Percentiles rank a stretch among this genome's conserved stretches.
Conservation (phyloP, 306 rosid genomes). For the Trifolium subterraneum region DNA sequence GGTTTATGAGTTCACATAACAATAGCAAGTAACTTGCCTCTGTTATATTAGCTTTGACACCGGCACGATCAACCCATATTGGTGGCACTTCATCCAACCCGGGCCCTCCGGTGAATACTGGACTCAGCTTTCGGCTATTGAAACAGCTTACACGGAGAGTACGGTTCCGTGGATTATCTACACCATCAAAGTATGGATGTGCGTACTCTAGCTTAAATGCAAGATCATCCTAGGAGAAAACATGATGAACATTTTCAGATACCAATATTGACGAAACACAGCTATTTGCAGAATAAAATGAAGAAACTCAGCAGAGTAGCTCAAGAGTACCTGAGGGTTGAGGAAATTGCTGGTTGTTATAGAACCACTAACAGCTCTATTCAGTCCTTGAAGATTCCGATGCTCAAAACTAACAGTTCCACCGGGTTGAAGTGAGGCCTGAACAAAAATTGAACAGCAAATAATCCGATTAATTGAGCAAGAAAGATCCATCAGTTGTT, state of each 20-base stretch:
- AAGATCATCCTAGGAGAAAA: conserved; percentile 79
- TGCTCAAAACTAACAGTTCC: conserved; percentile 90
- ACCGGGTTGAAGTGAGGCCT: conserved; percentile 99
- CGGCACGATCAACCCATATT: conserved; percentile 94
- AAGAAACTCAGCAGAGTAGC: conserved; percentile 31
- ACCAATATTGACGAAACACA: conserved; percentile 2
- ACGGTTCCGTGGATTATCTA: conserved; percentile 69
- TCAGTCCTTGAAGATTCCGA: conserved; percentile 80
- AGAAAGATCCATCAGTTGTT: not conserved
- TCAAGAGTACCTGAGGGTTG: conserved; percentile 72
- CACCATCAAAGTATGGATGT: conserved; percentile 95
- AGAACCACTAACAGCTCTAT: conserved; percentile 83
- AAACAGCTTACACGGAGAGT: conserved; percentile 89
- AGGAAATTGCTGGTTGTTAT: conserved; percentile 82
- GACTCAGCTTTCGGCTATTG: conserved; percentile 94
- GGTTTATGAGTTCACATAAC: not conserved
- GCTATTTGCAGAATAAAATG: conserved; percentile 31
- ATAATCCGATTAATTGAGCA: conserved; percentile 31
- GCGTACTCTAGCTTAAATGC: conserved; percentile 93
- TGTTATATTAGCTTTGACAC: conserved; percentile 83
- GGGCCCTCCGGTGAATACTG: conserved; percentile 96
- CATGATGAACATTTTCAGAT: conserved; percentile 26
- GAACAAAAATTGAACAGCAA: conserved; percentile 40
- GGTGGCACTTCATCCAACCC: conserved; percentile 98
- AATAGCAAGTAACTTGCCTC: conserved; percentile 57